Conservation (phyloP, 2,329 filamentous ascomycete genomes). For the Lecanosticta acicola region DNA sequence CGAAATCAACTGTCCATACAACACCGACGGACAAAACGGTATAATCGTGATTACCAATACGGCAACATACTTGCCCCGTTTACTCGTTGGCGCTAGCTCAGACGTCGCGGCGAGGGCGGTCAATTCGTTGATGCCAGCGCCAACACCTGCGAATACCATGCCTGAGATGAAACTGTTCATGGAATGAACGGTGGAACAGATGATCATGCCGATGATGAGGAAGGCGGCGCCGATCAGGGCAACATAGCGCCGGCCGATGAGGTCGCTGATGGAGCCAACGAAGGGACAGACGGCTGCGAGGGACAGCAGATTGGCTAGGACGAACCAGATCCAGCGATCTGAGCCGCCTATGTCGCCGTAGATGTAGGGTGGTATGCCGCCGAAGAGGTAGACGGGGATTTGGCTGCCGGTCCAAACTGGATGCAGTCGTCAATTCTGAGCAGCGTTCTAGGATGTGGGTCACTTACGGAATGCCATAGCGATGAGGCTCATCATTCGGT, state of each 20-base stretch:
- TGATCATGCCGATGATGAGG: slow-evolving; percentile 52
- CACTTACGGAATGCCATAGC: slow-evolving; percentile 50
- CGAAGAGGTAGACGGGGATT: slow-evolving; percentile 50
- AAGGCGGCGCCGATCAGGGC: slow-evolving; percentile 50
- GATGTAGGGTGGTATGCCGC: slow-evolving; percentile 26
- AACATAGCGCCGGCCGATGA: slow-evolving; percentile 57
- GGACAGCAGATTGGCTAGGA: slow-evolving; percentile 49
- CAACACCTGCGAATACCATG: slow-evolving; percentile 57
- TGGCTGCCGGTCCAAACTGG: slow-evolving; percentile 56
- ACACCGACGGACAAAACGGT: slow-evolving; percentile 56
- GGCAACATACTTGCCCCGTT: slow-evolving; percentile 59
- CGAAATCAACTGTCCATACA: slow-evolving; percentile 56
- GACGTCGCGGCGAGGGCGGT: slow-evolving; percentile 63
- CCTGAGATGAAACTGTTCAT: slow-evolving; percentile 57
- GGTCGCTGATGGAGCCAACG: slow-evolving; percentile 59
- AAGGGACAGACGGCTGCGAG: slow-evolving; percentile 56
- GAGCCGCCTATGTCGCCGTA: slow-evolving; percentile 20
- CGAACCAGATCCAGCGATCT: slow-evolving; percentile 38
- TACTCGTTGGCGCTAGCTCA: slow-evolving; percentile 60
- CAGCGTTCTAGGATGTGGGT: not conserved
- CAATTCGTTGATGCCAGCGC: slow-evolving; percentile 59
- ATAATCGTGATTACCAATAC: slow-evolving; percentile 56
- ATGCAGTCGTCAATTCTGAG: slow-evolving; percentile 1
- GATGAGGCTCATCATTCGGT: slow-evolving; percentile 49
- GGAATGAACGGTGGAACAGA: slow-evolving; percentile 51